These are phyloP conservation scores for Hylodesmum podocarpum DNA, from an alignment of 306 rosid species.

Conservation along the genomic window DNA sequence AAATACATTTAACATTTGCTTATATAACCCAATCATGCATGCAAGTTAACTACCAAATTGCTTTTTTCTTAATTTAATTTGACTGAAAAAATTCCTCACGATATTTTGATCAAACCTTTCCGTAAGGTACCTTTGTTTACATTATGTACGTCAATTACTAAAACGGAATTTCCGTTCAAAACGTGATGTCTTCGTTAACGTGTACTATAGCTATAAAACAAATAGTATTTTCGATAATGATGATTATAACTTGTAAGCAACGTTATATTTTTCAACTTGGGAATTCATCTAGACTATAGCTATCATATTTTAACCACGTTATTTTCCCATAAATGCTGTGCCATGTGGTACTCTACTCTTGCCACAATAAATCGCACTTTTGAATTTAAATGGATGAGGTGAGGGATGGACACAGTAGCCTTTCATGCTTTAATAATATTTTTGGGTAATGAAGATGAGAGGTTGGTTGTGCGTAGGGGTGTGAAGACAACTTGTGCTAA, in stretches of 20 bases:
- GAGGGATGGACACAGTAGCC: not conserved
- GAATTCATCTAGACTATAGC: not conserved
- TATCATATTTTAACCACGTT: not conserved
- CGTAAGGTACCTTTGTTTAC: slow-evolving; percentile 18
- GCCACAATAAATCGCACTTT: not conserved
- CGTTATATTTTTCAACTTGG: not conserved
- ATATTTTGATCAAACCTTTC: not conserved
- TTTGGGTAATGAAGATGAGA: slow-evolving; percentile 16
- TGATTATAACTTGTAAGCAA: not conserved
- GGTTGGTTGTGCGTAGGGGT: too few relatives aligned
- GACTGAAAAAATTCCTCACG: not conserved
- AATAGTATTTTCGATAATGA: not conserved
- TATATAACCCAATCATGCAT: not conserved
- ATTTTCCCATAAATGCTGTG: not conserved
- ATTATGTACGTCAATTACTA: not conserved
- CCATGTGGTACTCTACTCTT: not conserved
- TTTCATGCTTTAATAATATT: not conserved
- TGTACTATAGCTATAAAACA: not conserved
- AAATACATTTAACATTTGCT: not conserved
- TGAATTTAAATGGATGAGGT: not conserved
- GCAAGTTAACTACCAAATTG: slow-evolving; percentile 24
- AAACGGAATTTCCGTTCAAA: not conserved
- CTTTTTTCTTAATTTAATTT: slow-evolving; percentile 25
- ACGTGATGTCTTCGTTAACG: not conserved
- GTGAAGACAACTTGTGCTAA: too few relatives aligned